Conservation (phyloP, 371 early-diverging fungal species). For the Batkoa obscura region DNA sequence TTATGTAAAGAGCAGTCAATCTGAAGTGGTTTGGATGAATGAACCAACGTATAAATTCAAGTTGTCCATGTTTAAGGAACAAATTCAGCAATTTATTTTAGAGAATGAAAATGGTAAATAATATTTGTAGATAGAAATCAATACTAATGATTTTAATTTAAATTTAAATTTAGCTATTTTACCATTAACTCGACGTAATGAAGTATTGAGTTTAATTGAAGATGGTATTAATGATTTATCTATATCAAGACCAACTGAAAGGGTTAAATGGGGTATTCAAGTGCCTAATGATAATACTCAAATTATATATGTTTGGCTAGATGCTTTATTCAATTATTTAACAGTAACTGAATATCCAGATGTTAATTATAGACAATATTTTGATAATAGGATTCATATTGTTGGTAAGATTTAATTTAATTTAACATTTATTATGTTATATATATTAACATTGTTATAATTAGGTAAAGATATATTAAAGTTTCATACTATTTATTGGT, state of each 20-base stretch:
- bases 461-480: slow-evolving; percentile 85
- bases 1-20: slow-evolving; percentile 46
- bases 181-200: slow-evolving; percentile 35
- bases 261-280: slow-evolving; percentile 81
- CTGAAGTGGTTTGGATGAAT: slow-evolving; percentile 66
- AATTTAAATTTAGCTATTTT: slow-evolving; percentile 26
- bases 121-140: neutral
- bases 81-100: slow-evolving; percentile 46
- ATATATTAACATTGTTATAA: neutral
- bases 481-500: slow-evolving; percentile 93
- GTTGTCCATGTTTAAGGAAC: slow-evolving; percentile 37
- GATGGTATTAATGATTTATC: slow-evolving; percentile 53
- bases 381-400: too few relatives aligned
- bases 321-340: slow-evolving; percentile 83
- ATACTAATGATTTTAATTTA: neutral
- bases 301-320: slow-evolving; percentile 93
- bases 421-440: slow-evolving; percentile 10
- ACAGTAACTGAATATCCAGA: slow-evolving; percentile 67
- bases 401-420: too few relatives aligned
- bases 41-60: slow-evolving; percentile 90
- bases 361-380: too few relatives aligned
- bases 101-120: slow-evolving; percentile 25
- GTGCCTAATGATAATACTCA: slow-evolving; percentile 80
- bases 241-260: slow-evolving; percentile 56
- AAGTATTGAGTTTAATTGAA: slow-evolving; percentile 31